Evolutionary conservation across 1,139 yeast genomes (phyloP), one percentile per base, ranked within the genome.

Genomic region (Lodderomyces pseudojiufengensis): DNA sequence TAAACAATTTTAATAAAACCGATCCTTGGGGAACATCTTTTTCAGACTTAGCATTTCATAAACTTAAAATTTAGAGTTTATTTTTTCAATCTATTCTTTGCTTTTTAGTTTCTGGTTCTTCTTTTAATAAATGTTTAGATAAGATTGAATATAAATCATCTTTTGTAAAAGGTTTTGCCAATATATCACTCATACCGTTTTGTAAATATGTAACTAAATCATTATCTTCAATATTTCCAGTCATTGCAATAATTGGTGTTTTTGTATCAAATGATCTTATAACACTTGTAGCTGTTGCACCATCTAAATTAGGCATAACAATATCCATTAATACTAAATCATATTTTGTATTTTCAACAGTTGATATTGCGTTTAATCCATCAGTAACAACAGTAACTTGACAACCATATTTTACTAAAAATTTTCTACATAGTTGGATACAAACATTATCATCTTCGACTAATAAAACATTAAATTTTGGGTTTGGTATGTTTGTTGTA

Each of bases 181-280:
- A 65, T 34, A 88, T 84, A 59, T 87, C 96, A 38, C 86, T 82
- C 88, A 90, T 86, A 3, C 96, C 97, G 52, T 86, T 88, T 47
- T 83, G 84, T 41, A 84, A 65, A 55, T 87, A 88, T 1, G 85
- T 82, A 32, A 84, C 84, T 40, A 86, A 67, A 58, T 85, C 95
- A 47, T 82, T 79, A 46, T 82, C 85, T 49, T 83, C 84, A 40
- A 85, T 84, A 51, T 85, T 85, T 27, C 95, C 94, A 3, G 96
- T 87, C 95, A 90, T 87, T 30, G 95, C 95, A 45, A 88, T 84
- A 44, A 90, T 85, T 5, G 97, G 97, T 0, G 95, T 86, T 40
- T 73, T 75, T 16, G 80, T 78, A 54, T 87, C 95, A 55, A 85
- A 85, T 13, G 84, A 78, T 46, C 97, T 70, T 40, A 90, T 87